Evolutionary conservation across 1,284 basidiomycete genomes (phyloP), one percentile per base, ranked within the genome.

Genomic region (Trichosporon ovoides): DNA sequence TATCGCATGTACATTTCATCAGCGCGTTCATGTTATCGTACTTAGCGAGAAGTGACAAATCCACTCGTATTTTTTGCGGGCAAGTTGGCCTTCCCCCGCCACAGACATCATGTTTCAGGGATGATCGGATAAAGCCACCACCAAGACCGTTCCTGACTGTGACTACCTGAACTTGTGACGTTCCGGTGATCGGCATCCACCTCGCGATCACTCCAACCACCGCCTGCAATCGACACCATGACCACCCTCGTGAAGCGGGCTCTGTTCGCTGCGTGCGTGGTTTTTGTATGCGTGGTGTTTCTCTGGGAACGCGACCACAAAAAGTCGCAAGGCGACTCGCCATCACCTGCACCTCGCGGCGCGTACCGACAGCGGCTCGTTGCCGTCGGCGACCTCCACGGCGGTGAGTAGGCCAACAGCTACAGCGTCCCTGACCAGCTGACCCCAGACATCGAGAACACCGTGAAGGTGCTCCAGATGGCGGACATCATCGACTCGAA

Each of bases 331-430:
- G 24, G 13, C 13, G 43, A 48, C 43, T n/a, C 10, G 43, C 43
- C 43, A 7, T 48, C 43, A 7, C 43, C 43, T 5, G 22, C 43
- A 3, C 43, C 43, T 13, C 43, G 22, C 3, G 43, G 43, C 7
- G 61, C 62, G 3, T 74, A 69, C 60, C 60, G 66, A 16, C 73
- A 74, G 38, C 64, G 74, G 12, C 58, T 76, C 12, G 85, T 91
- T 0, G 88, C 88, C 3, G 85, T 91, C 0, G 89, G 88, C 5
- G 89, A 92, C 70, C 72, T 92, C 14, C 89, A 92, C 68, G 87
- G 88, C 0, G 88, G 75, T 73, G 55, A 54, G 72, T 62, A 0
- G 13, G 5, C 13, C 53, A n/a, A n/a, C n/a, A n/a, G n/a, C n/a
- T n/a, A n/a, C n/a, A n/a, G 19, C 48, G 18, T 33, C 28, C 31